phyloP scores from a whole-genome alignment of 495 filamentous ascomycete genomes.

The Aspergillus sparsus region DNA sequence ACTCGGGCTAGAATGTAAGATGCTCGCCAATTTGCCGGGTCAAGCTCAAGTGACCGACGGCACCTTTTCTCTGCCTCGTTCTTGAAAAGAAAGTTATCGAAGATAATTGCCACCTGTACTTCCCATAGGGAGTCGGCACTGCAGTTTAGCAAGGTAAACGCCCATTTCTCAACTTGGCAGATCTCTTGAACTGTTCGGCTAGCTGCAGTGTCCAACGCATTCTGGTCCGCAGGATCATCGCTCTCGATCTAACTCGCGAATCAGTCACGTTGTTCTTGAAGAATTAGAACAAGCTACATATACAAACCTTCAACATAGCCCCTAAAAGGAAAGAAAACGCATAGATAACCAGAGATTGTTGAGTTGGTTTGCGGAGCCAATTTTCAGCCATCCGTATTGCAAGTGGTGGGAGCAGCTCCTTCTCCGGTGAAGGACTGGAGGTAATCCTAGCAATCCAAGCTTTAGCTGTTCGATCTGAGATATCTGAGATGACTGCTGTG shows the following conservation, averaged over 20 bases:
- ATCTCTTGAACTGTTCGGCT: constrained; percentile 18
- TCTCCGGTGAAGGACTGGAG: constrained; percentile 21
- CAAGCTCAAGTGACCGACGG: constrained; percentile 34
- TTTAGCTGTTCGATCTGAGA: constrained; percentile 21
- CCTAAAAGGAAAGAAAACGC: constrained; percentile 24
- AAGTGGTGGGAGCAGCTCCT: constrained; percentile 23
- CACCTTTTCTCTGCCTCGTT: constrained; percentile 24
- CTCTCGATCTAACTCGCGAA: constrained; percentile 6
- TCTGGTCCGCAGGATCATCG: background rate
- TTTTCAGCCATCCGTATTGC: constrained; percentile 24
- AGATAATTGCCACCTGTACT: constrained; percentile 36
- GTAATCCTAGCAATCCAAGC: constrained; percentile 20
- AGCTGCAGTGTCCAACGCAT: background rate
- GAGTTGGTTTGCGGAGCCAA: constrained; percentile 21
- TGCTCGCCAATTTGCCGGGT: constrained; percentile 39
- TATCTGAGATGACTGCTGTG: constrained; percentile 33
- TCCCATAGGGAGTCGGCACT: constrained; percentile 36
- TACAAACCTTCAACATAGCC: constrained; percentile 20
- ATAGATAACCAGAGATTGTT: constrained; percentile 11
- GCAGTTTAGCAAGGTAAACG: constrained; percentile 10
- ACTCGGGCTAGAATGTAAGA: constrained; percentile 35
- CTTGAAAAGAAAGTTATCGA: constrained; percentile 15
- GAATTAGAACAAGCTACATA: background rate
- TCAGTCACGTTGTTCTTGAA: background rate
- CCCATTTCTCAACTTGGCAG: constrained; percentile 21